Evolutionary conservation across 2,329 filamentous ascomycete species (phyloP), one percentile per base, ranked within the genome.

Genomic region (Exophiala sideris): DNA sequence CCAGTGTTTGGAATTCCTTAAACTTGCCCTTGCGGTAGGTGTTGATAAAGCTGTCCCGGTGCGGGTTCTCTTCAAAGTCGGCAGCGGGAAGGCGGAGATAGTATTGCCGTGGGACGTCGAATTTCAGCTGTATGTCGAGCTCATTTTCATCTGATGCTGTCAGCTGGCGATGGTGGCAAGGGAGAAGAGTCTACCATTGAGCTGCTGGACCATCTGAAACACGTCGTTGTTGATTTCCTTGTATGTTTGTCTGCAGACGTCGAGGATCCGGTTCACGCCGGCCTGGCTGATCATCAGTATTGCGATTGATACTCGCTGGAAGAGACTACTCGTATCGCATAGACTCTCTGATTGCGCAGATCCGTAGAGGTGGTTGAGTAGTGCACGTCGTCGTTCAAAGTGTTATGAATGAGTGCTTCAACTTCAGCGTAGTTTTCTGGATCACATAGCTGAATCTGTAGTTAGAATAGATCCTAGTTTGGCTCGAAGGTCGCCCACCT

Each of bases 191-290:
- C 29, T 69, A 87, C 89, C 77, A 58, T 82, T 82, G 9, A 96
- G 70, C 12, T 83, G 79, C 18, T 82, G 78, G 2, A 92, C 78
- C 67, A 92, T 82, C 48, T 86, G 78, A 61, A 87, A 81, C 3
- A 89, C 82, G 68, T 96, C 89, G 45, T 87, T 82, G 4, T 86
- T 94, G 1, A 87, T 84, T 68, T 97, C 92, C 64, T 94, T 95
- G 72, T 94, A 96, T 0, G 89, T 90, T 64, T 91, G 87, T 4
- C 91, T 82, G 33, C 90, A 89, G 35, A 96, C 88, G 70, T 96
- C 92, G 3, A 97, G 81, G 52, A 96, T 80, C 2, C 89, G 89
- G 63, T 89, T 91, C 39, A 94, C 84, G 0, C 89, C 89, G 42
- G 89, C 84, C 80, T 89, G 61, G 61, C 6, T 3, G 8, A 34